Conservation (phyloP, 2,329 filamentous ascomycete genomes). For the Diaporthe amygdali region DNA sequence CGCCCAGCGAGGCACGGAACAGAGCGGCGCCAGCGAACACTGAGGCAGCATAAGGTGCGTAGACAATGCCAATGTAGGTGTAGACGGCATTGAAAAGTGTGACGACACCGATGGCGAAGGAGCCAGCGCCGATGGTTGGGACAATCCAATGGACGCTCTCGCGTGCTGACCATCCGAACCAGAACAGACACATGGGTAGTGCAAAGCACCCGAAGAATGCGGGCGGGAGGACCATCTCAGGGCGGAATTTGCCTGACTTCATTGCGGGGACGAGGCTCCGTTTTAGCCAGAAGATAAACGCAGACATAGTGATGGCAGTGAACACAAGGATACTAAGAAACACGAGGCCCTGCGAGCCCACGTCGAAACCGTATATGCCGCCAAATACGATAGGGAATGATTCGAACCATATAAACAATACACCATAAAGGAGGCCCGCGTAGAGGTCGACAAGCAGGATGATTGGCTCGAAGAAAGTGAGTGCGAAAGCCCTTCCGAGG, state of each 20-base stretch:
- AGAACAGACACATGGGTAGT: conserved; percentile 52
- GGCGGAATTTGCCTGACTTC: neutral
- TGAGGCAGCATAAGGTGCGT: neutral
- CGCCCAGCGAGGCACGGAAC: neutral
- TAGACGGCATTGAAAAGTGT: neutral
- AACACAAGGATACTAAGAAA: neutral
- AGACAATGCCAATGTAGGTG: neutral
- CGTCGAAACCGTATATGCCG: neutral
- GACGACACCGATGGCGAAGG: conserved; percentile 40
- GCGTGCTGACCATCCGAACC: conserved; percentile 66
- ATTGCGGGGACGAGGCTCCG: neutral
- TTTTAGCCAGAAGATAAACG: neutral
- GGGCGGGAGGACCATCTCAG: neutral
- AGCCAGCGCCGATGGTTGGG: conserved; percentile 55
- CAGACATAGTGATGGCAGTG: neutral
- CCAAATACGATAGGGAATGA: conserved; percentile 3
- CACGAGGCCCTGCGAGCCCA: neutral
- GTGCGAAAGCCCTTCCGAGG: neutral
- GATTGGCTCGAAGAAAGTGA: neutral
- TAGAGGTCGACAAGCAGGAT: neutral
- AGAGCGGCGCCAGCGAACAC: neutral
- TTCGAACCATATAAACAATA: neutral
- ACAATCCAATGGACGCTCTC: conserved; percentile 62
- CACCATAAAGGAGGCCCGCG: neutral
- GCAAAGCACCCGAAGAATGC: neutral